Evolutionary conservation across 1,284 basidiomycete species (phyloP), one percentile per base, ranked within the genome.

Genomic region (Veloboletus limbatus): DNA sequence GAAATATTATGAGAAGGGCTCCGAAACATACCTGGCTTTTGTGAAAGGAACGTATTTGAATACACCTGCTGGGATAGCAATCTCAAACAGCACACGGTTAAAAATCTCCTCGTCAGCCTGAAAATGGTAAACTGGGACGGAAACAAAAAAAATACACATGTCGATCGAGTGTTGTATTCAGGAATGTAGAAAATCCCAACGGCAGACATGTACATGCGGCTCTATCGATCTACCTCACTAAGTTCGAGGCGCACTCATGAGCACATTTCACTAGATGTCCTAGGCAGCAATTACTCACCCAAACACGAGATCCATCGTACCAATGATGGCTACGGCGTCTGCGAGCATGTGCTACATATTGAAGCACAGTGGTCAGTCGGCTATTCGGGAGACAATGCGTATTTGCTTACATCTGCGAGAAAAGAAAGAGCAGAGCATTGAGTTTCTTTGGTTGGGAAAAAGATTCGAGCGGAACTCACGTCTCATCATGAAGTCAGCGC

Each of bases 401-500:
- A 8, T 25, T 40, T 42, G 53, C 80, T 75, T 62, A 83, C 81
- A 71, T 83, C 82, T 84, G 57, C 45, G 60, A 58, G 58, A 39
- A 22, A 13, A n/a, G n/a, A 18, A 16, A 33, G 2, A 34, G 2
- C 21, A 3, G 2, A 0, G n/a, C n/a, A n/a, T n/a, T n/a, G n/a
- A n/a, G n/a, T n/a, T n/a, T n/a, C 30, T 25, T 11, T 18, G 3
- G 11, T 32, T 5, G 8, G 2, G 6, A 35, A 6, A 31, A 5
- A 7, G 18, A 7, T 9, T 21, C 3, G 6, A 36, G 20, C 1
- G 1, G 1, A 14, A 75, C 82, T 57, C 66, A 87, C 83, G 79
- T 82, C 88, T 84, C 84, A 90, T 92, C 88, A 97, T 95, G 65
- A 97, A 96, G 69, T 97, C 94, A 6, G 91, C 77, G 28, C 92